Evolutionary conservation across 805 yeast species (phyloP).

Genomic region (Barnettozyma sp.): DNA sequence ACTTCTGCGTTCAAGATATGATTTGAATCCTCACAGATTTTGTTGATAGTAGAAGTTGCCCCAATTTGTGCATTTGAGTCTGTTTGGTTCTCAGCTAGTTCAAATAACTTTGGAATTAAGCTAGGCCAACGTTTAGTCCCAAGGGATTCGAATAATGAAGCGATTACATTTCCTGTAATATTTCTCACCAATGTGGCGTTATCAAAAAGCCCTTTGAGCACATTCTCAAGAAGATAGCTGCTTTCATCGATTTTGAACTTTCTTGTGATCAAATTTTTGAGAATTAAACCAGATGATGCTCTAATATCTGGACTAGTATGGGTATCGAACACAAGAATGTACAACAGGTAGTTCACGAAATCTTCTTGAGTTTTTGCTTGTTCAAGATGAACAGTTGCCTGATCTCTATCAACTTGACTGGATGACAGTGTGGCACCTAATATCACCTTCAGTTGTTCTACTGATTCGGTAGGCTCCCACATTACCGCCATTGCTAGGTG

Average conservation of each 20-base stretch:
- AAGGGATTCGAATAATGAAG: constrained; percentile 63
- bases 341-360: constrained; percentile 71
- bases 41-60: constrained; percentile 72
- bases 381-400: constrained; percentile 68
- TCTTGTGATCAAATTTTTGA: constrained; percentile 67
- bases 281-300: constrained; percentile 81
- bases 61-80: constrained; percentile 46
- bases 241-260: constrained; percentile 28
- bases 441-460: constrained; percentile 58
- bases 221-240: constrained; percentile 29
- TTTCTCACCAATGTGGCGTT: constrained; percentile 61
- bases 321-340: constrained; percentile 52
- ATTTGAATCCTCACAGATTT: constrained; percentile 86
- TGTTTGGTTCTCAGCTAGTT: constrained; percentile 43
- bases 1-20: constrained; percentile 56
- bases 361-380: constrained; percentile 69
- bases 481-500: too few species aligned
- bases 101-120: constrained; percentile 60
- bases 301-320: constrained; percentile 49
- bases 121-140: constrained; percentile 74
- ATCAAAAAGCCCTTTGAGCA: constrained; percentile 45
- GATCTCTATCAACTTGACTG: constrained; percentile 43
- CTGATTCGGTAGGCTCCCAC: constrained; percentile 65
- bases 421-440: constrained; percentile 68
- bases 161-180: constrained; percentile 85